phyloP scores from a whole-genome alignment of 2,329 filamentous ascomycete species.

The Cladorrhinum sp. region DNA sequence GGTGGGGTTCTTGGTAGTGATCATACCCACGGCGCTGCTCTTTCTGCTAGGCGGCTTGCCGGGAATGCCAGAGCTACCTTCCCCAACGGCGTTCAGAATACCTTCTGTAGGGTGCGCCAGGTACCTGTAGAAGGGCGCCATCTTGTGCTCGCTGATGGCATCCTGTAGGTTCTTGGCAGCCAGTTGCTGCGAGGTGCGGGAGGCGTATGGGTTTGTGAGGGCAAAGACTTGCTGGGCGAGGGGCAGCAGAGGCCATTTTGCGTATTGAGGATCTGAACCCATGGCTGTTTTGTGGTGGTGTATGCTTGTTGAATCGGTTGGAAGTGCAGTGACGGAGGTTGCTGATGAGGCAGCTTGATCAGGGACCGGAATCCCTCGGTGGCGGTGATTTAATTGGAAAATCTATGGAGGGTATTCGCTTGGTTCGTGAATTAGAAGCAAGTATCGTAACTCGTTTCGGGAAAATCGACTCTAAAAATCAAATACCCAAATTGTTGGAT shows the following conservation, averaged over 20 bases:
- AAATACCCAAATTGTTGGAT: not conserved
- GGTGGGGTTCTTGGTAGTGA: constrained; percentile 66
- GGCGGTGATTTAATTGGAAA: not conserved
- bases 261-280: constrained; percentile 80
- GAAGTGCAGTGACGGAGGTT: not conserved
- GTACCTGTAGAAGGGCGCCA: constrained; percentile 83
- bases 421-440: not conserved
- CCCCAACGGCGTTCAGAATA: constrained; percentile 73
- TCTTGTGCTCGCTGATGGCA: constrained; percentile 79
- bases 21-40: constrained; percentile 65
- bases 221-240: constrained; percentile 84
- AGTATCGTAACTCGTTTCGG: not conserved
- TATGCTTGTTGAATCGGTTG: constrained; percentile 4
- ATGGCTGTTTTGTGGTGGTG: constrained; percentile 46
- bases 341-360: not conserved
- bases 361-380: not conserved
- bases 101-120: constrained; percentile 79
- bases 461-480: not conserved
- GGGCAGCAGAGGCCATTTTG: constrained; percentile 77
- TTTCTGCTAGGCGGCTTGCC: constrained; percentile 63
- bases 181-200: constrained; percentile 62
- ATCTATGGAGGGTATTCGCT: not conserved
- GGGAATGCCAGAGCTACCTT: constrained; percentile 50
- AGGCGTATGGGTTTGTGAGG: constrained; percentile 74
- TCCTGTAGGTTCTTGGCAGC: constrained; percentile 74